These are phyloP conservation scores for Aspergillus arachidicola DNA, from an alignment of 2,329 filamentous ascomycete species.

Conservation along the genomic window DNA sequence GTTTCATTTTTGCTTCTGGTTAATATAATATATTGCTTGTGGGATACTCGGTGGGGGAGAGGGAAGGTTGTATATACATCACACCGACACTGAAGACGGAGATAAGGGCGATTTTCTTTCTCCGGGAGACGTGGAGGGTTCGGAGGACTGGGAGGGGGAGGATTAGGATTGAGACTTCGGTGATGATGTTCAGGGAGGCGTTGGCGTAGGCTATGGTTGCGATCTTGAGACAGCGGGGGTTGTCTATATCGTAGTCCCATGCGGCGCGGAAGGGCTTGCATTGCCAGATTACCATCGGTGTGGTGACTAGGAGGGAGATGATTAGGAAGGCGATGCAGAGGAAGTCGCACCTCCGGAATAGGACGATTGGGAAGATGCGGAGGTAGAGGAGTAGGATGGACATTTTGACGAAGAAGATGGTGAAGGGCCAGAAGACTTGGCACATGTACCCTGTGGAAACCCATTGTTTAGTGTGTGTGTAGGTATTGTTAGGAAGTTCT, in stretches of 20 bases:
- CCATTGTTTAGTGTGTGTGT: background rate
- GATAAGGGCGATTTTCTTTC: background rate
- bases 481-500: background rate
- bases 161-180: background rate
- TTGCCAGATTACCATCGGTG: slow-evolving; percentile 3
- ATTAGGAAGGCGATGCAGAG: background rate
- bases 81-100: slow-evolving; percentile 1
- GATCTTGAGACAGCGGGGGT: background rate
- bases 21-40: background rate
- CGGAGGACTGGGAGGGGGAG: background rate
- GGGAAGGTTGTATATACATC: background rate
- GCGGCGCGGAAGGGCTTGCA: background rate
- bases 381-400: slow-evolving; percentile 6
- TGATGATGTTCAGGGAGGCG: background rate
- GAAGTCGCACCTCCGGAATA: background rate
- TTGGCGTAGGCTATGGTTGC: slow-evolving; percentile 1
- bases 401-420: slow-evolving; percentile 5
- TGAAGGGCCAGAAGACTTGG: slow-evolving; percentile 1
- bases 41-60: background rate
- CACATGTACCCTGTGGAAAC: background rate
- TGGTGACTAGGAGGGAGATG: background rate
- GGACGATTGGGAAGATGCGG: background rate
- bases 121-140: background rate
- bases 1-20: background rate
- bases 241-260: background rate